These are phyloP conservation scores for Cercophora samala DNA, from an alignment of 495 filamentous ascomycete species.

Conservation along the genomic window DNA sequence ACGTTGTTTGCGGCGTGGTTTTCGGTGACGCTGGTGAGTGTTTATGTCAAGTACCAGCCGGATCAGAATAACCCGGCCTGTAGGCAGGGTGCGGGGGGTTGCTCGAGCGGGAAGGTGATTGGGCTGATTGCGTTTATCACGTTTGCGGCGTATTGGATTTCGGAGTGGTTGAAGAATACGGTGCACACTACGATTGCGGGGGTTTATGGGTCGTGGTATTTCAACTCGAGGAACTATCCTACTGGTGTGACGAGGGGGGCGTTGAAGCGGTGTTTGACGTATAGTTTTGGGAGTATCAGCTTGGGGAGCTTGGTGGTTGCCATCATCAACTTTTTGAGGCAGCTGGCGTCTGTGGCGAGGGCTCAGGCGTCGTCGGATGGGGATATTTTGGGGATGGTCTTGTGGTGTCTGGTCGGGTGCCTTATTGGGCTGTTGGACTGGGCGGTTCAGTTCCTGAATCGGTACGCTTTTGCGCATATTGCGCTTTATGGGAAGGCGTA, in stretches of 20 bases:
- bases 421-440: slow-evolving; percentile 77
- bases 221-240: slow-evolving; percentile 68
- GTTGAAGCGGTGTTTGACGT: slow-evolving; percentile 73
- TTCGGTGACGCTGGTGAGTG: slow-evolving; percentile 55
- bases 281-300: slow-evolving; percentile 87
- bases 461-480: slow-evolving; percentile 90
- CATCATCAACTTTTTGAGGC: slow-evolving; percentile 79
- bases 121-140: slow-evolving; percentile 83
- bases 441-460: slow-evolving; percentile 73
- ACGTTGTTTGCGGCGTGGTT: slow-evolving; percentile 69
- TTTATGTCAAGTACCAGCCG: slow-evolving; percentile 82
- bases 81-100: slow-evolving; percentile 57
- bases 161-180: slow-evolving; percentile 87
- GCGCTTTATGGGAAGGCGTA: slow-evolving; percentile 88
- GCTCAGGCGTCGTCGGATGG: slow-evolving; percentile 61
- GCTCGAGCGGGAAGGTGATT: slow-evolving; percentile 71
- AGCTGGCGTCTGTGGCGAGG: slow-evolving; percentile 70
- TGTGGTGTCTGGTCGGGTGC: slow-evolving; percentile 70
- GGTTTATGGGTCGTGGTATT: slow-evolving; percentile 93
- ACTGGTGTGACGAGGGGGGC: slow-evolving; percentile 72
- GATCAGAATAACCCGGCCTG: slow-evolving; percentile 64
- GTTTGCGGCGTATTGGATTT: slow-evolving; percentile 89
- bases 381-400: slow-evolving; percentile 62
- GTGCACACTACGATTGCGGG: slow-evolving; percentile 85
- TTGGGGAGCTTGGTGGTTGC: slow-evolving; percentile 82